These are phyloP conservation scores for Panaeolus papilionaceus DNA, from an alignment of 768 basidiomycete species.

Conservation along the genomic window DNA sequence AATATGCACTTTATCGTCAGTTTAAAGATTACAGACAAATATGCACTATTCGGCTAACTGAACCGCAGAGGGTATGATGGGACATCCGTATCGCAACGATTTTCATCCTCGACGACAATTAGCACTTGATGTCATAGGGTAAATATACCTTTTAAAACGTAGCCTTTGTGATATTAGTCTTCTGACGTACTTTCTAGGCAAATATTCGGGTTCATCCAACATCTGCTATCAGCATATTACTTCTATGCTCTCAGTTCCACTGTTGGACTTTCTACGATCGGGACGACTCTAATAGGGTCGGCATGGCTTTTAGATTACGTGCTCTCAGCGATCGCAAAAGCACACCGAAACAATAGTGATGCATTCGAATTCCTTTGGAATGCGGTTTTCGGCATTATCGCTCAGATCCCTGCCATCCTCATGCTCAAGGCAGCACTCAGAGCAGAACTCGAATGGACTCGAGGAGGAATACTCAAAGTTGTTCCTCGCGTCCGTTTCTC, in stretches of 20 bases:
- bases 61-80: conserved; percentile 33
- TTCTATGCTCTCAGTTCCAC: conserved; percentile 43
- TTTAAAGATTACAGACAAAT: background rate
- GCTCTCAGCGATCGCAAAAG: background rate
- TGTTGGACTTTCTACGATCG: conserved; percentile 36
- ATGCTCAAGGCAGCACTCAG: conserved; percentile 35
- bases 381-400: background rate
- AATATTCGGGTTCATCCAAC: background rate
- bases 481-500: conserved; percentile 21
- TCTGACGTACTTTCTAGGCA: background rate
- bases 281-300: conserved; percentile 29
- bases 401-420: conserved; percentile 26
- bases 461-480: conserved; percentile 23
- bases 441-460: conserved; percentile 30
- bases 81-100: conserved; percentile 35
- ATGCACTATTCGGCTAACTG: background rate
- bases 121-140: background rate
- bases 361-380: background rate
- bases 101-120: background rate
- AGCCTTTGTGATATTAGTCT: background rate
- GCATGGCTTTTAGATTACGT: conserved; percentile 21
- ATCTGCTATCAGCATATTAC: conserved; percentile 33
- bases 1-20: conserved; percentile 35
- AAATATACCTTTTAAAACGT: background rate
- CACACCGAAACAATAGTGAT: background rate